These are phyloP conservation scores for Isatis lusitanica DNA, from an alignment of 441 rosid genomes.

Conservation along the genomic window DNA sequence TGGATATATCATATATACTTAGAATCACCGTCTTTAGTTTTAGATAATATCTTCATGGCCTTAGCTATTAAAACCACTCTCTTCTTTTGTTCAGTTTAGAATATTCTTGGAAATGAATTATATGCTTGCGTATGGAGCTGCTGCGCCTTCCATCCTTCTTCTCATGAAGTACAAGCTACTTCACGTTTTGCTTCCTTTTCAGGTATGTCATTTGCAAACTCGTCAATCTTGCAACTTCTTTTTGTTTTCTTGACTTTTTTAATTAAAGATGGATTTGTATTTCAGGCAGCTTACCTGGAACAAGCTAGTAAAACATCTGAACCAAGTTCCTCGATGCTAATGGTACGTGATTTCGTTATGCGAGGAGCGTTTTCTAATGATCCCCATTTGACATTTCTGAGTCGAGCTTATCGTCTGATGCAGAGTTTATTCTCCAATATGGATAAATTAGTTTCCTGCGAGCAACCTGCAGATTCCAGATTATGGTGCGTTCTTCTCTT, in stretches of 20 bases:
- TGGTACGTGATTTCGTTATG: conserved; percentile 52
- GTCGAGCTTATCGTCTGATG: conserved; percentile 10
- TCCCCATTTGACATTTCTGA: conserved; percentile 1
- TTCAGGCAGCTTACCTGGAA: conserved; percentile 81
- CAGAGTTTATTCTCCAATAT: conserved; percentile 79
- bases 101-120: conserved; percentile 86
- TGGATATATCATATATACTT: not conserved
- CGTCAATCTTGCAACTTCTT: conserved; percentile 9
- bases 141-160: conserved; percentile 70
- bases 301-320: conserved; percentile 41
- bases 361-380: not conserved
- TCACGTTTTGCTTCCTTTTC: conserved; percentile 75
- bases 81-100: conserved; percentile 61
- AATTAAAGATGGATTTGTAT: conserved; percentile 32
- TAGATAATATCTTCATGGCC: conserved; percentile 12
- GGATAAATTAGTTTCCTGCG: conserved; percentile 79
- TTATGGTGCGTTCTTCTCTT: conserved; percentile 59
- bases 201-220: conserved; percentile 48
- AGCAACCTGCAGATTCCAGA: conserved; percentile 63
- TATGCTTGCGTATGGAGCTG: conserved; percentile 96
- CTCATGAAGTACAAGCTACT: conserved; percentile 81
- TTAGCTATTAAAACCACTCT: conserved; percentile 28
- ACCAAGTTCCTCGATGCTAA: conserved; percentile 56
- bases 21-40: conserved; percentile 7
- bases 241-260: not conserved